These are phyloP conservation scores for Selaginella moellendorffii DNA, from an alignment of 75 land plant genomes.

Conservation along the genomic window DNA sequence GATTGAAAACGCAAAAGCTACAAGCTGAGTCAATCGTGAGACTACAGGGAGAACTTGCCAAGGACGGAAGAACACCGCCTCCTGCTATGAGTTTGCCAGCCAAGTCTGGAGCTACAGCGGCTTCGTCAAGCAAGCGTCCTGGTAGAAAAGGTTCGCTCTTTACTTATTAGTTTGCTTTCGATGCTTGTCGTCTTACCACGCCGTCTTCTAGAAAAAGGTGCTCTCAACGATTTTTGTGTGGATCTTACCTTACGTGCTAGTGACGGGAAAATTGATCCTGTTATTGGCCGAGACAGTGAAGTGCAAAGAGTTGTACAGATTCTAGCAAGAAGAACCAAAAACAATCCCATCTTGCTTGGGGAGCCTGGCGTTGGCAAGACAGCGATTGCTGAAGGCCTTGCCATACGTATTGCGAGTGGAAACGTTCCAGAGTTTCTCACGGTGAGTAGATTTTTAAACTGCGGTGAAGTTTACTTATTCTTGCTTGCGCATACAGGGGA, in stretches of 20 bases:
- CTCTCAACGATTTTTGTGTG: conserved; percentile 59
- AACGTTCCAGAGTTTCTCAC: conserved; percentile 57
- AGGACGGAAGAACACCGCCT: conserved; percentile 65
- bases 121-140: conserved; percentile 20
- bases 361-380: conserved; percentile 98
- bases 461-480: not conserved
- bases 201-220: conserved; percentile 54
- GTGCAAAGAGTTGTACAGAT: conserved; percentile 70
- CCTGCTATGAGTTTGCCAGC: conserved; percentile 24
- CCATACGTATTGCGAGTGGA: conserved; percentile 47
- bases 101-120: conserved; percentile 27
- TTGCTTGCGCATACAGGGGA: conserved; percentile 30
- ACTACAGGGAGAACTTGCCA: conserved; percentile 77
- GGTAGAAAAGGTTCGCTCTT: conserved; percentile 41
- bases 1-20: conserved; percentile 45
- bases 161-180: no score
- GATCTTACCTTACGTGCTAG: conserved; percentile 68
- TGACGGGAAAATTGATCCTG: conserved; percentile 74
- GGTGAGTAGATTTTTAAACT: conserved; percentile 18
- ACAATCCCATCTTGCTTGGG: conserved; percentile 84
- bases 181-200: no score
- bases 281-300: conserved; percentile 69
- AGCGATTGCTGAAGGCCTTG: conserved; percentile 94
- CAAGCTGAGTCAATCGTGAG: conserved; percentile 51
- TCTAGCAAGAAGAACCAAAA: conserved; percentile 81